Percentiles rank a stretch among this genome's conserved stretches.
These are phyloP conservation scores for Phytopythium cucurbitacearum DNA, from an alignment of 352 stramenopile species.

Conservation along the genomic window DNA sequence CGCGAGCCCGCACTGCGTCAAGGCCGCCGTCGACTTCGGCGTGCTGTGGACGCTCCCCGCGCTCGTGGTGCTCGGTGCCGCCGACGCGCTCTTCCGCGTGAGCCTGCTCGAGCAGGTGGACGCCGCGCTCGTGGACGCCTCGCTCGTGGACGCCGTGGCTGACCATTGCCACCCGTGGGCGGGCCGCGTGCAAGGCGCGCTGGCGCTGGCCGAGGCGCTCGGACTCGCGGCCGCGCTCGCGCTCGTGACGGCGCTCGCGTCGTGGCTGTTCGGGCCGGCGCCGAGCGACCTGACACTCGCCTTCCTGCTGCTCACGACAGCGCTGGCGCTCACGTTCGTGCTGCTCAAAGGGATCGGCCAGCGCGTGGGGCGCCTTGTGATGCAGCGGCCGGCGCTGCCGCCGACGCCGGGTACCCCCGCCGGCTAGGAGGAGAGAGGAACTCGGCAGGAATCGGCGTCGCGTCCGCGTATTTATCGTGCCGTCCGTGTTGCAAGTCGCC, in stretches of 20 bases:
- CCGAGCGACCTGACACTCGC: conserved; percentile 59
- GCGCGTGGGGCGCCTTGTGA: conserved; percentile 4
- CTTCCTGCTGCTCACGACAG: conserved; percentile 57
- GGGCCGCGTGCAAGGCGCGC: conserved; percentile 36
- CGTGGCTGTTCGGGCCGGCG: conserved; percentile 52
- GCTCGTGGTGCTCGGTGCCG: conserved; percentile 42
- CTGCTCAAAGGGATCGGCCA: conserved; percentile 31
- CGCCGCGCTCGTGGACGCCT: conserved; percentile 15
- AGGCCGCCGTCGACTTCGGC: conserved; percentile 31
- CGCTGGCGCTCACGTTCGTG: conserved; percentile 48
- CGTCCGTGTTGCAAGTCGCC: no score
- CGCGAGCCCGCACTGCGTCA: conserved; percentile 15
- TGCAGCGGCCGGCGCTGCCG: not conserved
- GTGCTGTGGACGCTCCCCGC: conserved; percentile 57
- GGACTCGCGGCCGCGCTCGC: conserved; percentile 48
- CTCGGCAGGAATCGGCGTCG: not conserved
- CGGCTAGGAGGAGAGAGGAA: not conserved
- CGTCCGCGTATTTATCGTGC: conserved; percentile 1
- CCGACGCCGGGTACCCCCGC: no score
- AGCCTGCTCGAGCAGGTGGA: conserved; percentile 56
- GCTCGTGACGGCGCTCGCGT: conserved; percentile 42
- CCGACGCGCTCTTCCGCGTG: conserved; percentile 61
- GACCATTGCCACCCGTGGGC: conserved; percentile 23
- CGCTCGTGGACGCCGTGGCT: conserved; percentile 2
- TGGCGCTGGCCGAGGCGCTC: conserved; percentile 50